Evolutionary conservation across 2,329 filamentous ascomycete species (phyloP).

Genomic region (Fusarium luffae): DNA sequence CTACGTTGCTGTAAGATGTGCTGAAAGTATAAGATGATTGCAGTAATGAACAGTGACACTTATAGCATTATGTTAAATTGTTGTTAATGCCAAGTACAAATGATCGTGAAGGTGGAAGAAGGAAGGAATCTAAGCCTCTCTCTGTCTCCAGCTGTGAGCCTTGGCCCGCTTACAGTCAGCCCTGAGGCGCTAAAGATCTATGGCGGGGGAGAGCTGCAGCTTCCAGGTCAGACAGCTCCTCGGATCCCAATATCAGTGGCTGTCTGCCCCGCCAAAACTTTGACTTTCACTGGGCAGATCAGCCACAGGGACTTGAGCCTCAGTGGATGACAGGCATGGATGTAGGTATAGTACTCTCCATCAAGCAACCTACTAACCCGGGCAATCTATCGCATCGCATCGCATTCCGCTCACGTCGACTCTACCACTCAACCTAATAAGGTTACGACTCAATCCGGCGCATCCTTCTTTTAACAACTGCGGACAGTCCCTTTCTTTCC

Average conservation of each 20-base stretch:
- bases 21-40: not conserved
- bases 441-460: not conserved
- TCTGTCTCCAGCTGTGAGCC: constrained; percentile 8
- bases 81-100: constrained; percentile 2
- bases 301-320: constrained; percentile 26
- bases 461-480: not conserved
- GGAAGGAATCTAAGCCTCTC: not conserved
- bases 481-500: not conserved
- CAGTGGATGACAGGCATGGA: constrained; percentile 4
- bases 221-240: not conserved
- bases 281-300: constrained; percentile 5
- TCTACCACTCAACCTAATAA: not conserved
- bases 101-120: constrained; percentile 11
- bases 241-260: not conserved
- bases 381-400: constrained; percentile 6
- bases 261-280: constrained; percentile 15
- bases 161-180: constrained; percentile 16
- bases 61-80: not conserved
- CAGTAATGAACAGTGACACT: not conserved
- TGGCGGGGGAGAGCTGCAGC: not conserved
- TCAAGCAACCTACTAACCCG: not conserved
- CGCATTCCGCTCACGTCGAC: constrained; percentile 3
- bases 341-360: not conserved
- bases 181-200: constrained; percentile 2
- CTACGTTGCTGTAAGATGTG: not conserved